Conservation (phyloP, 768 basidiomycete genomes). For the Coprinopsis strossmayeri region DNA sequence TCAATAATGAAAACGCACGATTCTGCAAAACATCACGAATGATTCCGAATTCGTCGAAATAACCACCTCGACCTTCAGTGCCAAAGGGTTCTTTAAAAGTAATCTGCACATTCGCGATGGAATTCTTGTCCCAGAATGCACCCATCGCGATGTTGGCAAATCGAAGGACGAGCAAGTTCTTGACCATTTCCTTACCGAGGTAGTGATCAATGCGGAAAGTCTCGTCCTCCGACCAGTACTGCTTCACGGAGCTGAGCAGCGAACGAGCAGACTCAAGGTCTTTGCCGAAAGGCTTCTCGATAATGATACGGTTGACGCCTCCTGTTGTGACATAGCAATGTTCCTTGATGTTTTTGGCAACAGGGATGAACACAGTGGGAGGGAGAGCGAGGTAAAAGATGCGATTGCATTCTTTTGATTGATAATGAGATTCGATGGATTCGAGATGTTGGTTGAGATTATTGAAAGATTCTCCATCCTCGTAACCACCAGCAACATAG, state of each 20-base stretch:
- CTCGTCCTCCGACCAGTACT: constrained; percentile 93
- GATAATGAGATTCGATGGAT: constrained; percentile 69
- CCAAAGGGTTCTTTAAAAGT: constrained; percentile 99
- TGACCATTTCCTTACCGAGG: constrained; percentile 99
- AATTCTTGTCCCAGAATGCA: constrained; percentile 93
- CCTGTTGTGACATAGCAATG: constrained; percentile 63
- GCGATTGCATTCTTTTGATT: constrained; percentile 62
- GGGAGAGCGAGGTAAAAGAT: constrained; percentile 97
- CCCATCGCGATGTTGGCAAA: constrained; percentile 92
- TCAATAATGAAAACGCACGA: constrained; percentile 55
- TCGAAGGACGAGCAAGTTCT: constrained; percentile 92
- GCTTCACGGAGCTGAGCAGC: constrained; percentile 73
- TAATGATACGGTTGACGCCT: constrained; percentile 87
- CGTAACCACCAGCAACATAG: constrained; percentile 87
- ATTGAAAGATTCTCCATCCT: constrained; percentile 74
- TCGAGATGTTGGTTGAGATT: constrained; percentile 70
- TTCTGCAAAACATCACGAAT: constrained; percentile 98
- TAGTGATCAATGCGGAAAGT: constrained; percentile 99
- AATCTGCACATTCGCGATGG: constrained; percentile 94
- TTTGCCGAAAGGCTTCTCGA: constrained; percentile 98
- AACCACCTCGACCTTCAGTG: constrained; percentile 99
- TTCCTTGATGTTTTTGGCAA: constrained; percentile 76
- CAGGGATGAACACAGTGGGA: constrained; percentile 92
- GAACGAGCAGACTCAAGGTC: constrained; percentile 80
- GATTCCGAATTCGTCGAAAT: constrained; percentile 99